Evolutionary conservation across 2,329 filamentous ascomycete species (phyloP).

Genomic region (Aspergillus glaucus): DNA sequence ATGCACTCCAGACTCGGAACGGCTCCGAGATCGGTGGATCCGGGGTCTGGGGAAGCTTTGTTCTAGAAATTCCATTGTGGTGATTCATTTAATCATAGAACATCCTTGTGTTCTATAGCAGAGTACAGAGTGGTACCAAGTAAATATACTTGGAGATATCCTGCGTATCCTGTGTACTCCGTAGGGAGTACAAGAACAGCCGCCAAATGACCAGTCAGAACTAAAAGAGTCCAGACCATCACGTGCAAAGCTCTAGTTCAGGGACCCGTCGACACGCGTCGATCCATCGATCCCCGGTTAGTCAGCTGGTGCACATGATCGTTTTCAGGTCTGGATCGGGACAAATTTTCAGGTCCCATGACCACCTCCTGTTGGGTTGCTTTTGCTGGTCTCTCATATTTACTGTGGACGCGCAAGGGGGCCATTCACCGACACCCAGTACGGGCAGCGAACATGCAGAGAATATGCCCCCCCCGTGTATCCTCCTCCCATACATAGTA

Average conservation of each 20-base stretch:
- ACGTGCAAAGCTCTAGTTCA: conserved; percentile 1
- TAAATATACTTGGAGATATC: too few species aligned
- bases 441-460: background rate
- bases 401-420: background rate
- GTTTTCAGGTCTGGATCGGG: conserved; percentile 6
- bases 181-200: too few species aligned
- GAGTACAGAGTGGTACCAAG: too few species aligned
- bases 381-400: background rate
- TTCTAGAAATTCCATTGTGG: background rate
- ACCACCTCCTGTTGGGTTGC: background rate
- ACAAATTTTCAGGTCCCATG: background rate
- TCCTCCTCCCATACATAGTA: background rate
- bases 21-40: background rate
- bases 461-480: background rate
- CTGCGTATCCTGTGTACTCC: too few species aligned
- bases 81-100: too few species aligned
- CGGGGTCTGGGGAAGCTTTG: background rate
- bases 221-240: conserved; percentile 9
- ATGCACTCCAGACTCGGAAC: background rate
- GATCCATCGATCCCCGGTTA: conserved; percentile 1
- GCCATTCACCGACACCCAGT: background rate
- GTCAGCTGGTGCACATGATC: background rate
- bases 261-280: background rate
- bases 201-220: background rate
- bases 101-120: too few species aligned